phyloP scores from a whole-genome alignment of 2,329 filamentous ascomycete species.

The Apiospora rasikravindrae region DNA sequence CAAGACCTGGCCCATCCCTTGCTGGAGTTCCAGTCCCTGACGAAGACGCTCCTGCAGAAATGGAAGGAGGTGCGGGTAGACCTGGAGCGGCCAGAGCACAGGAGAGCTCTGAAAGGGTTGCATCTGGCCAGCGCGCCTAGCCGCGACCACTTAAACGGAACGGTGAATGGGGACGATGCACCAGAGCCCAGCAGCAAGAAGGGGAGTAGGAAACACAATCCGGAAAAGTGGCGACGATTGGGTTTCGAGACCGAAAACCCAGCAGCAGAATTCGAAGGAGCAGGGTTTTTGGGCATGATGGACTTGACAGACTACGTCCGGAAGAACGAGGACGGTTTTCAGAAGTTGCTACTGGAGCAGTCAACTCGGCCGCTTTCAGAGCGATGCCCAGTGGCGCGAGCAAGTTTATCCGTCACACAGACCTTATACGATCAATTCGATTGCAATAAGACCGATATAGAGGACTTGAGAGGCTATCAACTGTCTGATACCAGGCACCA shows the following conservation, averaged over 20 bases:
- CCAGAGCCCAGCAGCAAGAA: slow-evolving; percentile 55
- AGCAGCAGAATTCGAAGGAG: slow-evolving; percentile 80
- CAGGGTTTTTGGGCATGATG: slow-evolving; percentile 96
- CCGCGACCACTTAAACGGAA: slow-evolving; percentile 36
- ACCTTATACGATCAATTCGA: slow-evolving; percentile 96
- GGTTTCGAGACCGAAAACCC: slow-evolving; percentile 93
- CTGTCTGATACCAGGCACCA: slow-evolving; percentile 79
- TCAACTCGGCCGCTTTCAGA: slow-evolving; percentile 71
- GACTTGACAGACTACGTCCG: slow-evolving; percentile 92
- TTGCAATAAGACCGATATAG: slow-evolving; percentile 80
- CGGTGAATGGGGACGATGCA: slow-evolving; percentile 43
- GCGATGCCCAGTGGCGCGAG: slow-evolving; percentile 85
- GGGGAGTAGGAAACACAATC: slow-evolving; percentile 75
- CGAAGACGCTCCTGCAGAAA: slow-evolving; percentile 83
- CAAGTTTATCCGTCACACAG: slow-evolving; percentile 84
- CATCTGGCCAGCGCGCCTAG: slow-evolving; percentile 80
- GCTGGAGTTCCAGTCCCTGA: slow-evolving; percentile 90
- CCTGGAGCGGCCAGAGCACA: slow-evolving; percentile 84
- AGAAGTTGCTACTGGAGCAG: slow-evolving; percentile 91
- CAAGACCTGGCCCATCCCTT: slow-evolving; percentile 90
- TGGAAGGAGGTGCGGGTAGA: slow-evolving; percentile 89
- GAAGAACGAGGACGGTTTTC: slow-evolving; percentile 90
- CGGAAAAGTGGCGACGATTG: slow-evolving; percentile 89
- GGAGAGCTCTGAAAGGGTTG: slow-evolving; percentile 82
- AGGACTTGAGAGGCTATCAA: slow-evolving; percentile 78